These are phyloP conservation scores for Podospora bellae-mahoneyi DNA, from an alignment of 495 filamentous ascomycete species.

Conservation along the genomic window DNA sequence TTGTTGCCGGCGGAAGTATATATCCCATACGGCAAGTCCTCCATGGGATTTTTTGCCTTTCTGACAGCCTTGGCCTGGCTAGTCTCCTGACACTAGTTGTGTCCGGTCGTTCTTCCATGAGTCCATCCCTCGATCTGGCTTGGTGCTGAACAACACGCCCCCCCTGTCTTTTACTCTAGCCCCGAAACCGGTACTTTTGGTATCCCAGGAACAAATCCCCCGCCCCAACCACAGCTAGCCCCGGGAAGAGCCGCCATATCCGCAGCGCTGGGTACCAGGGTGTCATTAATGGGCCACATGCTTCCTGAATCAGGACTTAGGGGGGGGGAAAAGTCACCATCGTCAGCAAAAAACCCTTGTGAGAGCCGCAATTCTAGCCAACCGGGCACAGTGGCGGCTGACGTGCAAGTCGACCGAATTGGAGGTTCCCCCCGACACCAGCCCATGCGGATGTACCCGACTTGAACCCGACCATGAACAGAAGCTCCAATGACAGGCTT, in stretches of 20 bases:
- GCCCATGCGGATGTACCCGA: constrained; percentile 6
- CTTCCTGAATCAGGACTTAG: background rate
- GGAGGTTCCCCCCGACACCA: background rate
- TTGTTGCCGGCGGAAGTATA: background rate
- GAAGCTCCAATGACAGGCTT: background rate
- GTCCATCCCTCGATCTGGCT: background rate
- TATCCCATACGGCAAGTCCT: background rate
- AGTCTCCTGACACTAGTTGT: constrained; percentile 2
- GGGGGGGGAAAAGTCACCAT: background rate
- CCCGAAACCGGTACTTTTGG: background rate
- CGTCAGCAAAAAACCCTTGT: background rate
- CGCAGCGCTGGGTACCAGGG: background rate
- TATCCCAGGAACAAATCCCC: background rate
- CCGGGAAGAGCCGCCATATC: constrained; percentile 8
- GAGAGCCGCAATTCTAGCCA: background rate
- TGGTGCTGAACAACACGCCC: background rate
- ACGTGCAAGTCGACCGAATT: background rate
- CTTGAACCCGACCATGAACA: background rate
- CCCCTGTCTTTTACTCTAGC: background rate
- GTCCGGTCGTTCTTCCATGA: background rate
- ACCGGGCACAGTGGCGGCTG: constrained; percentile 1
- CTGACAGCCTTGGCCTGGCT: background rate
- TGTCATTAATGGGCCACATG: background rate
- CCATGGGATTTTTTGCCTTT: background rate
- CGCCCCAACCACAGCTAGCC: background rate